Conservation (phyloP, 23 red algal species). For the Cyanidioschyzon merolae region DNA sequence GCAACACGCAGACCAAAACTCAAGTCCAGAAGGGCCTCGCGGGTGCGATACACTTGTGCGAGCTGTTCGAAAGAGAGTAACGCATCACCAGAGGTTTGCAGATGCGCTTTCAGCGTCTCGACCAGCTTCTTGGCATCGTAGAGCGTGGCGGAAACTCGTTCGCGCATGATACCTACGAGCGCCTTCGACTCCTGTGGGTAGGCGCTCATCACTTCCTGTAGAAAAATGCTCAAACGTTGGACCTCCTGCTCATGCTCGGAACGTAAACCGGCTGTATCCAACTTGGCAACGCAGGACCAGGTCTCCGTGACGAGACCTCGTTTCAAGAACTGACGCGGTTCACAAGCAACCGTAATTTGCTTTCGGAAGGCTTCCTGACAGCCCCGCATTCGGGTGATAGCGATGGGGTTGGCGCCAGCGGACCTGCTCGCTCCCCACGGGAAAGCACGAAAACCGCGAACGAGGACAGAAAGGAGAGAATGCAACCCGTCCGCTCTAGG, state of each 20-base stretch:
- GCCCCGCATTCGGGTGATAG: too few species aligned
- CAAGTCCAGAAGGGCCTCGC: neutral
- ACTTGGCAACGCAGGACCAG: neutral
- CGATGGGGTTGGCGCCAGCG: too few species aligned
- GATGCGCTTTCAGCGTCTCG: neutral
- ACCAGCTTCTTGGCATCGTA: neutral
- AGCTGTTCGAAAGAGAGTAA: conserved; percentile 7
- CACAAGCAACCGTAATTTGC: too few species aligned
- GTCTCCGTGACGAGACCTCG: neutral
- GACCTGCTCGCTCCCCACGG: too few species aligned
- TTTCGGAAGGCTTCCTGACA: too few species aligned
- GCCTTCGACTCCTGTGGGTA: neutral
- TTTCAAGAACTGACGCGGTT: neutral
- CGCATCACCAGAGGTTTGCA: neutral
- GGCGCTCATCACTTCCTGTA: neutral
- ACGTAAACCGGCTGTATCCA: neutral
- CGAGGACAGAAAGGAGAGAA: too few species aligned
- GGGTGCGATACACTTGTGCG: neutral
- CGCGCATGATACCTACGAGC: neutral
- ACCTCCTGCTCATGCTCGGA: neutral
- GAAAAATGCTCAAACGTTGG: neutral
- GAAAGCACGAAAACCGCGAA: too few species aligned
- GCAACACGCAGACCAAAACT: neutral
- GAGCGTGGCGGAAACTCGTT: neutral
- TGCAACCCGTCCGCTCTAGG: too few species aligned